These are phyloP conservation scores for Pyricularia pennisetigena DNA, from an alignment of 2,329 filamentous ascomycete species.

Conservation along the genomic window DNA sequence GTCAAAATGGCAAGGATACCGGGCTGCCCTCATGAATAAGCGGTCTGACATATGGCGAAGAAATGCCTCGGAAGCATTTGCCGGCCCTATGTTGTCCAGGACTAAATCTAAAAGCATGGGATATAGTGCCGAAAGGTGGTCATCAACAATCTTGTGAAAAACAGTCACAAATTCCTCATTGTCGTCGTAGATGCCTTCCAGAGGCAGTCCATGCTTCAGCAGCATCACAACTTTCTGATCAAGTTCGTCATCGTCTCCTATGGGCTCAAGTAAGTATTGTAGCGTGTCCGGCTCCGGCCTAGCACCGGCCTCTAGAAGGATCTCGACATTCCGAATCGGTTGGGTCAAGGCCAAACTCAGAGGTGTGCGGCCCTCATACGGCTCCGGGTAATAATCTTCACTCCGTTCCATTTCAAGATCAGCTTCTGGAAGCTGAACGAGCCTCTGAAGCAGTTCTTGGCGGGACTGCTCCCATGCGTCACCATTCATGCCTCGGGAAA, in stretches of 20 bases:
- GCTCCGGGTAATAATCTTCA: background rate
- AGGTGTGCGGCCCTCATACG: background rate
- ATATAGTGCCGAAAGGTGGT: background rate
- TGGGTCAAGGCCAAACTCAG: background rate
- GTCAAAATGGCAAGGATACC: background rate
- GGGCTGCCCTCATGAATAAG: background rate
- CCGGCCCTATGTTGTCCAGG: background rate
- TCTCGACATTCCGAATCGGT: background rate
- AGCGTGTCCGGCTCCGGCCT: background rate
- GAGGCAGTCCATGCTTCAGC: background rate
- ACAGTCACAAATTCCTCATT: background rate
- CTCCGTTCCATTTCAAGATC: background rate
- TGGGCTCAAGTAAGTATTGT: background rate
- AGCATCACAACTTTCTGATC: background rate
- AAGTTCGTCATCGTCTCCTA: background rate
- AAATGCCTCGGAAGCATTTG: background rate
- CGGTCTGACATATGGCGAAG: background rate
- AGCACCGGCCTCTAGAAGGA: slow-evolving; percentile 3
- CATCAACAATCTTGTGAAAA: background rate
- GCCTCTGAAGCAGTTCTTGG: background rate
- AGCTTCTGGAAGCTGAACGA: background rate
- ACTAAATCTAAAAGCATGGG: background rate
- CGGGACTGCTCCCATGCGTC: background rate
- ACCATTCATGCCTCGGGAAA: background rate
- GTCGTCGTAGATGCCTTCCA: background rate